Evolutionary conservation across 1,139 yeast genomes (phyloP).

Genomic region (Lodderomyces orthopsilosis): DNA sequence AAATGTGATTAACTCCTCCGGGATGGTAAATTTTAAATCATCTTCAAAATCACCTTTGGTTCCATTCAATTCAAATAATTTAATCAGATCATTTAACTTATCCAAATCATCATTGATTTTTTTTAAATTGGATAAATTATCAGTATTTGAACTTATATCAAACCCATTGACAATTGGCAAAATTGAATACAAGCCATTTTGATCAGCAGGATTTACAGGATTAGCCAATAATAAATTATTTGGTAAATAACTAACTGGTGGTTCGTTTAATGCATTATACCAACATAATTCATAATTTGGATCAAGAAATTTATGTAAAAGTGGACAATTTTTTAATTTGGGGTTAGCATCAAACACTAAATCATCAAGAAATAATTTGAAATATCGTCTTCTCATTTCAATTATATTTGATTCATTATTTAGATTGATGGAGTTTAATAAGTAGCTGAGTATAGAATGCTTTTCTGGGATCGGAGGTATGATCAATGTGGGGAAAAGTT

Average conservation of each 20-base stretch:
- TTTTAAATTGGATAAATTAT: conserved; percentile 32
- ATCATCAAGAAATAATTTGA: conserved; percentile 37
- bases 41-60: conserved; percentile 11
- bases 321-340: conserved; percentile 26
- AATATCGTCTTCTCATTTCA: conserved; percentile 42
- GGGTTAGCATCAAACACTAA: conserved; percentile 29
- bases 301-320: conserved; percentile 45
- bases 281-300: conserved; percentile 49
- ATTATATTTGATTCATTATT: conserved; percentile 37
- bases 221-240: conserved; percentile 40
- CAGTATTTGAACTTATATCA: conserved; percentile 30
- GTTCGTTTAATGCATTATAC: conserved; percentile 47
- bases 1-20: conserved; percentile 31
- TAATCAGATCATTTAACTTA: conserved; percentile 35
- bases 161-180: conserved; percentile 40
- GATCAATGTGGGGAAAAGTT: conserved; percentile 48
- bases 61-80: conserved; percentile 26
- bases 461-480: conserved; percentile 61
- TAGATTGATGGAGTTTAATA: conserved; percentile 39
- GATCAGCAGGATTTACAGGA: conserved; percentile 46
- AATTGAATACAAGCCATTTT: conserved; percentile 43
- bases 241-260: conserved; percentile 43
- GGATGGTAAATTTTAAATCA: conserved; percentile 28
- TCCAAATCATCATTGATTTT: conserved; percentile 38
- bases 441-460: conserved; percentile 46